Evolutionary conservation across 495 filamentous ascomycete genomes (phyloP), one percentile per base, ranked within the genome.

Genomic region (Echria macrotheca): DNA sequence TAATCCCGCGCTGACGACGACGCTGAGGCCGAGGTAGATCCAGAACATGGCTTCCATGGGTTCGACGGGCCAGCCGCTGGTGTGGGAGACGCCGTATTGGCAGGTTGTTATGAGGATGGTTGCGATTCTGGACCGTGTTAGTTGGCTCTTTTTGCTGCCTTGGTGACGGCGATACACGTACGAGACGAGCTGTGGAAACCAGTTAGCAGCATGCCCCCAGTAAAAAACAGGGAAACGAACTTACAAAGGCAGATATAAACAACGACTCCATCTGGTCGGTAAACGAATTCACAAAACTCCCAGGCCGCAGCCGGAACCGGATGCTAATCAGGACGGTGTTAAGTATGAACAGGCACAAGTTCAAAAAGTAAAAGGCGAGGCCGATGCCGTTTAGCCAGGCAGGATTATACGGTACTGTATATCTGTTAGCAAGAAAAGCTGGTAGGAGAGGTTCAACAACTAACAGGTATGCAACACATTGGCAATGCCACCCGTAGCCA

Each of bases 401-500:
- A 47, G 87, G 84, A 28, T 71, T 71, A 60, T 82, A 91, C 1
- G 87, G 83, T 24, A 89, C 83, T 87, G 57, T 31, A 25, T 43
- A 37, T 14, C 26, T 23, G 42, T 37, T 14, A 25, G 36, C 9
- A 17, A 11, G 10, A 21, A 11, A 10, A 38, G 11, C 12, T 19
- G 14, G 1, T 11, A 5, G 21, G 40, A 39, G 22, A 25, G 25
- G 18, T 17, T 10, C 29, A n/a, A 44, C 22, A n/a, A 2, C 67
- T 54, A 75, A 88, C 86, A 75, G 18, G 75, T 71, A 57, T 85
- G 76, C 44, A 93, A 59, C 9, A 89, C 84, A 68, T 91, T 93
- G 7, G 87, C 83, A 50, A 95, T 71, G 0, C 89, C 89, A 10
- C 88, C 89, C 0, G 89, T 93, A 2, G 88, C 87, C 87, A 90